phyloP scores from a whole-genome alignment of 208 protist genomes.

The Naegleria fowleri region DNA sequence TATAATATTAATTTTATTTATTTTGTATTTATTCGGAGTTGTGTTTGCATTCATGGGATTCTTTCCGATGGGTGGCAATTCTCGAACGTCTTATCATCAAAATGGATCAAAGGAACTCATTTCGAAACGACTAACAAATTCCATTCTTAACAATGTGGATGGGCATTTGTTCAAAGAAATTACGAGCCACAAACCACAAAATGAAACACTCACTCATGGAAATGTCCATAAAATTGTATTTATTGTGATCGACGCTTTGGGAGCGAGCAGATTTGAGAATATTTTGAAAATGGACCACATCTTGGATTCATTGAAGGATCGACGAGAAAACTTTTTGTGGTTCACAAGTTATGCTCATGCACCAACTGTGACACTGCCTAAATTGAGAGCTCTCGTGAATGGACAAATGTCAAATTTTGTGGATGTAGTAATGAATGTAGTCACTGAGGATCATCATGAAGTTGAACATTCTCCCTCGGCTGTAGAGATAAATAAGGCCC shows the following conservation, averaged over 20 bases:
- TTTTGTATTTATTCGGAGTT: background rate
- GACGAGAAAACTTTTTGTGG: background rate
- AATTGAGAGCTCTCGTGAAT: background rate
- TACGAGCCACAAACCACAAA: background rate
- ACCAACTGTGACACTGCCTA: constrained; percentile 32
- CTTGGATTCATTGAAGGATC: background rate
- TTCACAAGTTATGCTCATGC: constrained; percentile 26
- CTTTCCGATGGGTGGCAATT: background rate
- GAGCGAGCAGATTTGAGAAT: background rate
- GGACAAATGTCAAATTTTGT: constrained; percentile 19
- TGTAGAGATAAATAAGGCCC: background rate
- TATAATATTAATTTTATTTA: background rate
- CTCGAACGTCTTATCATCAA: too few species aligned
- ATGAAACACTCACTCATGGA: background rate
- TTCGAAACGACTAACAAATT: background rate
- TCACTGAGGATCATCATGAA: background rate
- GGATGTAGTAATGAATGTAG: constrained; percentile 10
- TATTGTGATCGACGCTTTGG: background rate
- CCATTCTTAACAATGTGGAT: background rate
- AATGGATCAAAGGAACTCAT: too few species aligned
- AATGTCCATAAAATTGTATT: background rate
- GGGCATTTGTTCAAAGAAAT: background rate
- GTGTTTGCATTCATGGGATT: background rate
- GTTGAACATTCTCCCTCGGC: background rate
- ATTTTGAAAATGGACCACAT: background rate